Percentiles rank a stretch among this genome's conserved stretches.
These are phyloP conservation scores for Penicillium salamii DNA, from an alignment of 495 filamentous ascomycete species.

Conservation along the genomic window DNA sequence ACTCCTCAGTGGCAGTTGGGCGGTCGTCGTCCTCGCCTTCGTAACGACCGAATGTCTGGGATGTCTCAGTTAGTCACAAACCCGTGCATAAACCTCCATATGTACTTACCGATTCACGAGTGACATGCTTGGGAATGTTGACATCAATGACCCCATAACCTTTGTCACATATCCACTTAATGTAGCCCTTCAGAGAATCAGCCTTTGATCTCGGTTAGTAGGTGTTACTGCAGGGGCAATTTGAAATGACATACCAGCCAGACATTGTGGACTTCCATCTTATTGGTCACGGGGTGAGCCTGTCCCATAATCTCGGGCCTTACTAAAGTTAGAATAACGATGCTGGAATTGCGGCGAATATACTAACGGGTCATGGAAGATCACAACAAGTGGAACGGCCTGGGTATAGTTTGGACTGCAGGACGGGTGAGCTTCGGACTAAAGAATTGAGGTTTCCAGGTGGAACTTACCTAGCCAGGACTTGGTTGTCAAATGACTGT, in stretches of 20 bases:
- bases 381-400: constrained; percentile 59
- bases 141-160: constrained; percentile 83
- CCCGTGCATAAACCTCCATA: neutral
- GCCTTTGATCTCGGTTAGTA: constrained; percentile 56
- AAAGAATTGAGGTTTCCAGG: neutral
- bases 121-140: constrained; percentile 76
- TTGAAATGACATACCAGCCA: constrained; percentile 68
- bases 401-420: constrained; percentile 52
- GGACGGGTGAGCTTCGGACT: neutral
- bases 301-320: constrained; percentile 71
- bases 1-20: constrained; percentile 59
- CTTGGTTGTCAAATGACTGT: constrained; percentile 81
- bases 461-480: constrained; percentile 72
- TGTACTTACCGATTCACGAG: constrained; percentile 30
- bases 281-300: constrained; percentile 65
- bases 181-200: constrained; percentile 73
- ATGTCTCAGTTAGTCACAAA: constrained; percentile 15
- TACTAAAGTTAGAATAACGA: constrained; percentile 2
- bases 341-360: neutral
- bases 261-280: constrained; percentile 75
- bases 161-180: constrained; percentile 72
- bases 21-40: constrained; percentile 44
- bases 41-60: constrained; percentile 30
- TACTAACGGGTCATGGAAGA: constrained; percentile 80
- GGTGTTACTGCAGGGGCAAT: constrained; percentile 4